Percentiles rank a stretch among this genome's conserved stretches.
phyloP scores from a whole-genome alignment of 1,284 basidiomycete species.

The Omphalotus olearius region DNA sequence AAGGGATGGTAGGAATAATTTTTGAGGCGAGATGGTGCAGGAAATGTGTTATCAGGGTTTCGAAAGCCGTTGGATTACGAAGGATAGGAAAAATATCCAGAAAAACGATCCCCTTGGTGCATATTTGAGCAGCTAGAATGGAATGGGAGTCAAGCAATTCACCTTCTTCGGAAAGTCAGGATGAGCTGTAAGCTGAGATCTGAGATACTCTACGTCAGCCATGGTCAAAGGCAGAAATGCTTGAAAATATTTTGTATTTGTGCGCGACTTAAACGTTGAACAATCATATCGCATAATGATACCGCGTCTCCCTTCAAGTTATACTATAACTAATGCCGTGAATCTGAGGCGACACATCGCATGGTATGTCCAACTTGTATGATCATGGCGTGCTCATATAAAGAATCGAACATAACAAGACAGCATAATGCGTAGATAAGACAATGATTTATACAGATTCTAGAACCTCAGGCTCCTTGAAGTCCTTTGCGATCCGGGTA shows the following conservation, averaged over 20 bases:
- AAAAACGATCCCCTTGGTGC: conserved; percentile 68
- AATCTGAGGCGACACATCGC: neutral
- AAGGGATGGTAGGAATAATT: conserved; percentile 57
- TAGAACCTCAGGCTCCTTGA: conserved; percentile 88
- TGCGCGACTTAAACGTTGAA: too few species aligned
- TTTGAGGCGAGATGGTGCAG: conserved; percentile 81
- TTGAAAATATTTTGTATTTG: conserved; percentile 1
- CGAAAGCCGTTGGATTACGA: conserved; percentile 79
- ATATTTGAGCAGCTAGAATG: neutral
- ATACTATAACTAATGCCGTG: too few species aligned
- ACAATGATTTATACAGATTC: conserved; percentile 66
- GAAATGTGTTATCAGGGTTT: conserved; percentile 90
- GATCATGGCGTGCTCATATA: conserved; percentile 21
- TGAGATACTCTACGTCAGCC: conserved; percentile 77
- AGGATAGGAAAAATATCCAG: conserved; percentile 92
- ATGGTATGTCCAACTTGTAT: neutral
- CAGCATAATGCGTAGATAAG: conserved; percentile 21
- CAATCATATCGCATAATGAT: too few species aligned
- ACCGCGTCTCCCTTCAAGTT: too few species aligned
- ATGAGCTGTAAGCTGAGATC: conserved; percentile 62
- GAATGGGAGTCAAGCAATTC: conserved; percentile 10
- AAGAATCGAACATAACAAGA: conserved; percentile 18
- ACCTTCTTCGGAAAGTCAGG: conserved; percentile 90
- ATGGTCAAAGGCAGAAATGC: conserved; percentile 34
- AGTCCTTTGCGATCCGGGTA: conserved; percentile 84